phyloP scores from a whole-genome alignment of 2,329 filamentous ascomycete genomes.

The Alternaria ethzedia region DNA sequence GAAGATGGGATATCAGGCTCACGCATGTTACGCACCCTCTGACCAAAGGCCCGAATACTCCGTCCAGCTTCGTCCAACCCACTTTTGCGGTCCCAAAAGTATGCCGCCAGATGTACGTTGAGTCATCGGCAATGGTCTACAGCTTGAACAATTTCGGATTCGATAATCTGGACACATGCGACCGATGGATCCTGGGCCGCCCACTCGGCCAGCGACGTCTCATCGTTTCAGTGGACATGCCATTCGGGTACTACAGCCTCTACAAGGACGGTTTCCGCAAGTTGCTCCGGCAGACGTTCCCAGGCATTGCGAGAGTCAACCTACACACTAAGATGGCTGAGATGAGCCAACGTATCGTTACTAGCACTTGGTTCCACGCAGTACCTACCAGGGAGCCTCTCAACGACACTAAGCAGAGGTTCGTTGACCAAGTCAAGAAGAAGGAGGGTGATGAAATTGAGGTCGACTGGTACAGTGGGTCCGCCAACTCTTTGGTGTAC shows the following conservation, averaged over 20 bases:
- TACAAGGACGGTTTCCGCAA: constrained; percentile 15
- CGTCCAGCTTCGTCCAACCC: not conserved
- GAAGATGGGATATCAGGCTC: not conserved
- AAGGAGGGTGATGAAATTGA: constrained; percentile 8
- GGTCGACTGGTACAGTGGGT: constrained; percentile 4
- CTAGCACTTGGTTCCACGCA: not conserved
- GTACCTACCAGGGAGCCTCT: not conserved
- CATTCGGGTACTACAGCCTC: constrained; percentile 7
- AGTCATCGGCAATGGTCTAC: constrained; percentile 14
- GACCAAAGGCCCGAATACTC: not conserved
- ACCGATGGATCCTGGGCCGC: constrained; percentile 17
- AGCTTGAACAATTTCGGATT: constrained; percentile 14
- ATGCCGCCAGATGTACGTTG: constrained; percentile 20
- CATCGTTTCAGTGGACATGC: constrained; percentile 15
- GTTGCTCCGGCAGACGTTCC: constrained; percentile 11
- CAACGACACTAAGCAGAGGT: constrained; percentile 3
- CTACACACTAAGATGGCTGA: constrained; percentile 7
- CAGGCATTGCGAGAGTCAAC: constrained; percentile 12
- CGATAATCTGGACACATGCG: not conserved
- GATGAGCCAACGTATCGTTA: not conserved
- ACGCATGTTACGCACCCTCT: not conserved
- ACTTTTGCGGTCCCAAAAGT: constrained; percentile 7
- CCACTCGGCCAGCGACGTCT: constrained; percentile 9
- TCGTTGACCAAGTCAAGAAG: constrained; percentile 6
- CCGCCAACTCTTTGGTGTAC: not conserved